Evolutionary conservation across 2,329 filamentous ascomycete species (phyloP).

Genomic region (Xylariales sp.): DNA sequence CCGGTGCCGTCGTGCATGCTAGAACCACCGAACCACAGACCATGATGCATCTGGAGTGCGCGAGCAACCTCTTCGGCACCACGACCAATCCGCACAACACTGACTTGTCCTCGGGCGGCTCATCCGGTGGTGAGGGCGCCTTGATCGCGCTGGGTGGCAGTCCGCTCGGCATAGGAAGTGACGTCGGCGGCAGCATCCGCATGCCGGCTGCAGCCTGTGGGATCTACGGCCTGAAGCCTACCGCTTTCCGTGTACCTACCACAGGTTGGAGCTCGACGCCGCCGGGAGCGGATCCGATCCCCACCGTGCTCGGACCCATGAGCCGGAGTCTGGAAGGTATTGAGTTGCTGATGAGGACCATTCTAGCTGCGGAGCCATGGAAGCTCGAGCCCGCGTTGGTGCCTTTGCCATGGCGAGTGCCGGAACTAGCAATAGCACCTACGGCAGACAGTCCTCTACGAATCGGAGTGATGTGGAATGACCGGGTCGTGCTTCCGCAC

Average conservation of each 20-base stretch:
- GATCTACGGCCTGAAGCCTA: slow-evolving; percentile 39
- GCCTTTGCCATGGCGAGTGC: slow-evolving; percentile 16
- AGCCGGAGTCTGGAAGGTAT: slow-evolving; percentile 46
- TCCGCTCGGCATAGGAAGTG: slow-evolving; percentile 48
- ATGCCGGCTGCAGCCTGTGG: slow-evolving; percentile 43
- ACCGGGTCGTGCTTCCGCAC: slow-evolving; percentile 56
- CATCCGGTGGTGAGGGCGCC: slow-evolving; percentile 53
- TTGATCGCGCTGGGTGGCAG: slow-evolving; percentile 47
- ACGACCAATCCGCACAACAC: slow-evolving; percentile 52
- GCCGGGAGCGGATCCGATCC: slow-evolving; percentile 38
- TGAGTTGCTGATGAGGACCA: slow-evolving; percentile 34
- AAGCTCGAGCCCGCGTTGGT: slow-evolving; percentile 16
- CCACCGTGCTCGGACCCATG: slow-evolving; percentile 48
- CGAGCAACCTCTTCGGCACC: slow-evolving; percentile 31
- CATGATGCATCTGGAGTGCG: slow-evolving; percentile 34
- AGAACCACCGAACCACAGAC: slow-evolving; percentile 51
- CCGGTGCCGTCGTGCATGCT: slow-evolving; percentile 47
- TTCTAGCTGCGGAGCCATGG: slow-evolving; percentile 23
- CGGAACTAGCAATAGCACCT: not conserved
- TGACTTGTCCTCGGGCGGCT: slow-evolving; percentile 45
- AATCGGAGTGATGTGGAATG: slow-evolving; percentile 56
- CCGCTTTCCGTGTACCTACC: slow-evolving; percentile 34
- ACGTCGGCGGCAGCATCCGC: slow-evolving; percentile 47
- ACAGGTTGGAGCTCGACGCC: slow-evolving; percentile 31
- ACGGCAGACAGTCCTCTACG: slow-evolving; percentile 41